Evolutionary conservation across 2,329 filamentous ascomycete genomes (phyloP).

Genomic region (Huntiella omanensis): DNA sequence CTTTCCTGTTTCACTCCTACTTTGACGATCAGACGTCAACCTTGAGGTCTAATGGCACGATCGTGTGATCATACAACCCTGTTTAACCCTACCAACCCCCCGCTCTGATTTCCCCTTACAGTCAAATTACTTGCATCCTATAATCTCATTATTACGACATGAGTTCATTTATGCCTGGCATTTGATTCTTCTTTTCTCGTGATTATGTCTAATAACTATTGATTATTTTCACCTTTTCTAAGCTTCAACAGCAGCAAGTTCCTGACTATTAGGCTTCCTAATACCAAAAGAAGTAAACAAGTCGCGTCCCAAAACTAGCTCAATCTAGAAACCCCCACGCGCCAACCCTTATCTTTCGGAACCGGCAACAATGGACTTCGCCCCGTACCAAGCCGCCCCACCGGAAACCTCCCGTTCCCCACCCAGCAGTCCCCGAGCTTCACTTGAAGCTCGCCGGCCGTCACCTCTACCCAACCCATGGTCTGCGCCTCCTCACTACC

Average conservation of each 20-base stretch:
- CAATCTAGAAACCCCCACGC: background rate
- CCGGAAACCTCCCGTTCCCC: conserved; percentile 76
- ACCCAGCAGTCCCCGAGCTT: conserved; percentile 32
- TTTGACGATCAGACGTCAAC: too few relatives aligned
- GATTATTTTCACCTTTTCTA: too few relatives aligned
- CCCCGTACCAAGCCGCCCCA: conserved; percentile 84
- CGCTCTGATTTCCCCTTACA: background rate
- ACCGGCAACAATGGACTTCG: conserved; percentile 58
- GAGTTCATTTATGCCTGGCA: background rate
- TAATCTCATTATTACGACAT: background rate
- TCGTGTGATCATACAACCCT: too few relatives aligned
- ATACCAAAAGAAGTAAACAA: background rate
- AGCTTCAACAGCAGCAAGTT: too few relatives aligned
- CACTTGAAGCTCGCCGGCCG: conserved; percentile 32
- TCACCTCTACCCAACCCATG: conserved; percentile 25
- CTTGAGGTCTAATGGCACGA: too few relatives aligned
- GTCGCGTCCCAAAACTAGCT: background rate
- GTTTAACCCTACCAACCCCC: background rate
- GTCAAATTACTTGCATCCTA: conserved; percentile 1
- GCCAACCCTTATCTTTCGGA: background rate
- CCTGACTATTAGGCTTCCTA: too few relatives aligned
- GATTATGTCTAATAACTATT: too few relatives aligned
- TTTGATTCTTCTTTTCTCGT: too few relatives aligned
- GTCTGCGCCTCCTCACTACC: conserved; percentile 12
- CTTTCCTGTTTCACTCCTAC: too few relatives aligned